phyloP scores from a whole-genome alignment of 352 stramenopile genomes.

The Globisporangium apiculatum region DNA sequence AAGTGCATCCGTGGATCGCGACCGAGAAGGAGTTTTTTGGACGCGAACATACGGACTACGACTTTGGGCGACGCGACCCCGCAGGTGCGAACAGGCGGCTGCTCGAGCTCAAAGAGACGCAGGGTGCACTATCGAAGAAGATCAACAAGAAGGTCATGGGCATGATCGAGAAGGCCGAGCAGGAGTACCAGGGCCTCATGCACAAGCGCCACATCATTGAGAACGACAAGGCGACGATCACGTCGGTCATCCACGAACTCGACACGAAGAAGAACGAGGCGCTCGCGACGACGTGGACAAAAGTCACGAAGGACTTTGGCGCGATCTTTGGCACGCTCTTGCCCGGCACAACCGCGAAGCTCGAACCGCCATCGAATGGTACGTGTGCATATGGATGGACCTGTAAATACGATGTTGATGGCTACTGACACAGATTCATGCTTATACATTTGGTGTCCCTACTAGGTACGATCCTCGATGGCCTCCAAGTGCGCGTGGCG shows the following conservation, averaged over 20 bases:
- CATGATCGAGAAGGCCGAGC: constrained; percentile 99
- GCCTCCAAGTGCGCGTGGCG: constrained; percentile 98
- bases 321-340: constrained; percentile 99
- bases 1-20: constrained; percentile 96
- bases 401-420: too few relatives aligned
- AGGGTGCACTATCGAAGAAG: constrained; percentile 94
- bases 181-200: constrained; percentile 97
- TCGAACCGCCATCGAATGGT: constrained; percentile 94
- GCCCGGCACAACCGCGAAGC: constrained; percentile 94
- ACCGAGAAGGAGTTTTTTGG: constrained; percentile 97
- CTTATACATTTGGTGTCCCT: constrained; percentile 5
- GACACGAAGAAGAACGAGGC: constrained; percentile 98
- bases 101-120: constrained; percentile 89
- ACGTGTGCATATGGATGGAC: neutral
- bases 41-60: constrained; percentile 95
- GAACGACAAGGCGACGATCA: constrained; percentile 99
- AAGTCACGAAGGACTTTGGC: constrained; percentile 99
- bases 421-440: constrained; percentile 3
- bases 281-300: constrained; percentile 95
- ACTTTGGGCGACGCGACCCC: constrained; percentile 92
- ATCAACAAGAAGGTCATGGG: constrained; percentile 99
- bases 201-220: constrained; percentile 98
- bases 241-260: constrained; percentile 98
- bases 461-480: constrained; percentile 81
- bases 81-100: constrained; percentile 82